phyloP scores from a whole-genome alignment of 1,139 yeast species.

The Geotrichum bryndzae region DNA sequence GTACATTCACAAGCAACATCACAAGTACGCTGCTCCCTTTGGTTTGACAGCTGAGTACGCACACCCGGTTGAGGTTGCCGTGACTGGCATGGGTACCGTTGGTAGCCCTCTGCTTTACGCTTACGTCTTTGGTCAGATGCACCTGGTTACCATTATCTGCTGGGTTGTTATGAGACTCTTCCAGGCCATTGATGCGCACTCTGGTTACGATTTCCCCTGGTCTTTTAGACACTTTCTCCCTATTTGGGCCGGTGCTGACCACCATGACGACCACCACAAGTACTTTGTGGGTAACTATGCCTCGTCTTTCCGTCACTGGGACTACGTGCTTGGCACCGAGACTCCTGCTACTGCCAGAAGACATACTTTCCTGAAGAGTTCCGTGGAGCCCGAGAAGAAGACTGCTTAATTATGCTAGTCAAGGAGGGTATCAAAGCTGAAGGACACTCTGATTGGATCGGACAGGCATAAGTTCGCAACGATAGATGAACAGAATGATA shows the following conservation, averaged over 20 bases:
- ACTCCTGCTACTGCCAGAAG: constrained; percentile 46
- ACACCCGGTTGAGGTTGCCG: constrained; percentile 86
- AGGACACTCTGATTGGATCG: constrained; percentile 64
- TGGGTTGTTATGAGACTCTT: constrained; percentile 84
- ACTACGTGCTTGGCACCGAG: constrained; percentile 73
- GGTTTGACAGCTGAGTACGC: constrained; percentile 97
- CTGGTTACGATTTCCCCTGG: constrained; percentile 97
- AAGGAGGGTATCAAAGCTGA: constrained; percentile 76
- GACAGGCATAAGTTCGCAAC: constrained; percentile 79
- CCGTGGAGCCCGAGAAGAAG: neutral
- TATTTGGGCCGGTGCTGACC: constrained; percentile 98
- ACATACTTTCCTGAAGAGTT: constrained; percentile 38
- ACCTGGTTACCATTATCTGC: constrained; percentile 71
- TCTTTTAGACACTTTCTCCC: constrained; percentile 86
- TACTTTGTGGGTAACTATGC: constrained; percentile 87
- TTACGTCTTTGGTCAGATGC: constrained; percentile 61
- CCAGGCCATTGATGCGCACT: constrained; percentile 95
- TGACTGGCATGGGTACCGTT: constrained; percentile 88
- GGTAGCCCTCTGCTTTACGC: constrained; percentile 80
- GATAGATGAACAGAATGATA: constrained; percentile 29
- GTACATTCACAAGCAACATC: constrained; percentile 92
- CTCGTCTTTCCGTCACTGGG: constrained; percentile 94
- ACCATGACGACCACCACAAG: constrained; percentile 94
- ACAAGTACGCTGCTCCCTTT: constrained; percentile 93
- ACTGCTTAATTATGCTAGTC: constrained; percentile 35